Evolutionary conservation across 1,284 basidiomycete genomes (phyloP).

Genomic region (Phellopilus nigrolimitatus): DNA sequence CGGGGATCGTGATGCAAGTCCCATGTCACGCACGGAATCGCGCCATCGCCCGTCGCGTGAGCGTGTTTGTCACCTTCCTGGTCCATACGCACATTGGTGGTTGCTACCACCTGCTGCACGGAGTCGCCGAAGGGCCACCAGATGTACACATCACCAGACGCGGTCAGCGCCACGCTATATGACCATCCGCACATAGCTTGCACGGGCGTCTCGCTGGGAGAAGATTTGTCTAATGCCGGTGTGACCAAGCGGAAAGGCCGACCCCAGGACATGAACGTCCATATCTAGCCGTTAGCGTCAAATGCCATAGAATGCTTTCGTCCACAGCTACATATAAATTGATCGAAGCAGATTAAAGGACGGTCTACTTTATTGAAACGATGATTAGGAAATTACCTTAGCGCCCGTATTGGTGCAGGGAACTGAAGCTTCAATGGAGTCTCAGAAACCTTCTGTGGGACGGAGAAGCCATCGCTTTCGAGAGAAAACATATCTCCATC

Average conservation of each 20-base stretch:
- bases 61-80: conserved; percentile 34
- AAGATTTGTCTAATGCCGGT: conserved; percentile 39
- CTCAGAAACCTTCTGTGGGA: conserved; percentile 42
- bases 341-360: neutral
- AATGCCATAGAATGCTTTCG: conserved; percentile 66
- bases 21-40: conserved; percentile 60
- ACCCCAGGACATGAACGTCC: conserved; percentile 72
- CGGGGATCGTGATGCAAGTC: conserved; percentile 48
- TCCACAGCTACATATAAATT: conserved; percentile 52
- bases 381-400: conserved; percentile 48
- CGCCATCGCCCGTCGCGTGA: conserved; percentile 31
- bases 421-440: conserved; percentile 54
- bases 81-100: conserved; percentile 45
- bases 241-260: conserved; percentile 62
- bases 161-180: conserved; percentile 66
- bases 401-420: conserved; percentile 49
- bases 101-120: conserved; percentile 35
- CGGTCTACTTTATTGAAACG: neutral
- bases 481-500: conserved; percentile 44
- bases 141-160: conserved; percentile 63
- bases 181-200: conserved; percentile 83
- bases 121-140: conserved; percentile 66
- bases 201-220: conserved; percentile 44
- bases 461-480: conserved; percentile 52
- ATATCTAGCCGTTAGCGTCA: conserved; percentile 53